These are phyloP conservation scores for Aspergillus hancockii DNA, from an alignment of 495 filamentous ascomycete genomes.

Conservation along the genomic window DNA sequence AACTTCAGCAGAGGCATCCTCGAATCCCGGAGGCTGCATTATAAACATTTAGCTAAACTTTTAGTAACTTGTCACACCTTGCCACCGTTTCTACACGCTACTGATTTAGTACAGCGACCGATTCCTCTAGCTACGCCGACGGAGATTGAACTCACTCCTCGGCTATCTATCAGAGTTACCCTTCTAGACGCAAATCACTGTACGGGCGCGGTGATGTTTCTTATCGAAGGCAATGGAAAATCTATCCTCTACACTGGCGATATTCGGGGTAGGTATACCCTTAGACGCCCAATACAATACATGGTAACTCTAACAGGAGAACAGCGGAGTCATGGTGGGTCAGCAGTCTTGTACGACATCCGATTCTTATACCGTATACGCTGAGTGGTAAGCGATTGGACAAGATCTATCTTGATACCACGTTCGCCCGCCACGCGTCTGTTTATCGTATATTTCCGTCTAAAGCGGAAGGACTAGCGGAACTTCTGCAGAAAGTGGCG, in stretches of 20 bases:
- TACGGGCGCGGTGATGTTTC: constrained; percentile 89
- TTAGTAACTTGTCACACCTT: constrained; percentile 39
- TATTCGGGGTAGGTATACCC: constrained; percentile 62
- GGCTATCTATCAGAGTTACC: constrained; percentile 71
- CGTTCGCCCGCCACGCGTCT: constrained; percentile 58
- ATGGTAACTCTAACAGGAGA: background rate
- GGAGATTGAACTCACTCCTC: constrained; percentile 69
- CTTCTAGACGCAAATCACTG: constrained; percentile 94
- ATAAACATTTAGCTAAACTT: constrained; percentile 72
- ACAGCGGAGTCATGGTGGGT: constrained; percentile 70
- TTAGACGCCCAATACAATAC: background rate
- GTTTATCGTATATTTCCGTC: constrained; percentile 53
- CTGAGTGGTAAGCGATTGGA: constrained; percentile 66
- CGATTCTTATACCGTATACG: constrained; percentile 73
- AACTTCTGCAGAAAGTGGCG: constrained; percentile 69
- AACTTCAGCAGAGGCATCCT: constrained; percentile 78
- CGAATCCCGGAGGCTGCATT: constrained; percentile 66
- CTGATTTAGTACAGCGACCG: constrained; percentile 57
- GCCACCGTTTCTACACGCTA: background rate
- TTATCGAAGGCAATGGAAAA: constrained; percentile 75
- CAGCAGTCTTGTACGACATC: constrained; percentile 64
- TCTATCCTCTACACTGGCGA: constrained; percentile 92
- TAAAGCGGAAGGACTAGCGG: constrained; percentile 70
- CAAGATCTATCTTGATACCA: constrained; percentile 86
- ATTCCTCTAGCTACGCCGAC: constrained; percentile 84